Conservation (phyloP, 257 asterid genomes). For the Plantago major region DNA sequence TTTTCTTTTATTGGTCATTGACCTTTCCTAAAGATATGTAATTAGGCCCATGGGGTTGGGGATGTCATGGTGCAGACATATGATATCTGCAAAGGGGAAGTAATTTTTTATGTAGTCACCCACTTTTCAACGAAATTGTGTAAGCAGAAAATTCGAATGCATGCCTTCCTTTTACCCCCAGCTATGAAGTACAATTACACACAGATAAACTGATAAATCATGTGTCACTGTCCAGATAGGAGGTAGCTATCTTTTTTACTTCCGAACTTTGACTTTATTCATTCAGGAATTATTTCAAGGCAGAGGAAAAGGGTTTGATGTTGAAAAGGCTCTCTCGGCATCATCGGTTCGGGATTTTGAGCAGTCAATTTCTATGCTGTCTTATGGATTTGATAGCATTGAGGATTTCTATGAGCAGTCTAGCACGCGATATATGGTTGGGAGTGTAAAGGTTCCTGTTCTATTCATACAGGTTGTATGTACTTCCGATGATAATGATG, state of each 20-base stretch:
- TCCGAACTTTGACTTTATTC: conserved; percentile 20
- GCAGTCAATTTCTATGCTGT: conserved; percentile 74
- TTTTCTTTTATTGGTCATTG: conserved; percentile 6
- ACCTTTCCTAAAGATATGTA: conserved; percentile 5
- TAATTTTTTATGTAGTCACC: too few species aligned
- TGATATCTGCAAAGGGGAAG: neutral
- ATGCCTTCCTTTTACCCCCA: conserved; percentile 3
- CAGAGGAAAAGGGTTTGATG: conserved; percentile 75
- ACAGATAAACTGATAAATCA: too few species aligned
- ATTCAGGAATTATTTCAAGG: conserved; percentile 93
- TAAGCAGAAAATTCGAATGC: neutral
- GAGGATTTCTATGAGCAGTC: conserved; percentile 78
- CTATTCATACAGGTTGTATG: conserved; percentile 79
- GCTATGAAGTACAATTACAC: too few species aligned
- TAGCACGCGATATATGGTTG: conserved; percentile 70
- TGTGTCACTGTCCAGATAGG: too few species aligned
- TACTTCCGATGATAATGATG: conserved; percentile 12
- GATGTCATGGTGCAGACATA: conserved; percentile 6
- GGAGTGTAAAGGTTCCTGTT: conserved; percentile 83
- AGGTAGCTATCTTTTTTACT: conserved; percentile 1
- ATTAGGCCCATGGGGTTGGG: neutral
- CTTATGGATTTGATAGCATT: conserved; percentile 63
- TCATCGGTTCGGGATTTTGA: conserved; percentile 78
- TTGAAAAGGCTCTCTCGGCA: conserved; percentile 69
- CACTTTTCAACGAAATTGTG: too few species aligned